Conservation (phyloP, 208 protist genomes). For the Leishmania lainsoni region DNA sequence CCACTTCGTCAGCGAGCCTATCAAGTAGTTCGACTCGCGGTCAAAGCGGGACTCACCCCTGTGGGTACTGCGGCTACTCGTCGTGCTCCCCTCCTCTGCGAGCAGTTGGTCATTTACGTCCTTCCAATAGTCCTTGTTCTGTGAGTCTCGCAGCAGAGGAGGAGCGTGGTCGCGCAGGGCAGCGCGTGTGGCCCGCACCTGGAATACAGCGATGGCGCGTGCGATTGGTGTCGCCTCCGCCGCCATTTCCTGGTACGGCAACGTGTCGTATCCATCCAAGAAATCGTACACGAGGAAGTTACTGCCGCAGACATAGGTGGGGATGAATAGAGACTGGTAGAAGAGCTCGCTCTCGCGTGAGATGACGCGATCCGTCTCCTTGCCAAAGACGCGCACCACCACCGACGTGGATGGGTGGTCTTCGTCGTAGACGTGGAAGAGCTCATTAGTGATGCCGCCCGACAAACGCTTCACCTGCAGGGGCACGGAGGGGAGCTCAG, state of each 20-base stretch:
- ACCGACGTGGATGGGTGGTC: slow-evolving; percentile 51
- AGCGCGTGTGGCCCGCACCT: slow-evolving; percentile 75
- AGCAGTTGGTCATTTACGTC: slow-evolving; percentile 21
- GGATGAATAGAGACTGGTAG: slow-evolving; percentile 87
- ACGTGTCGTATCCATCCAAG: slow-evolving; percentile 56
- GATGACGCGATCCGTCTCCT: slow-evolving; percentile 90
- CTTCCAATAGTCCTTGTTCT: slow-evolving; percentile 34
- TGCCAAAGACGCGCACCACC: slow-evolving; percentile 88
- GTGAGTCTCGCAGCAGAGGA: slow-evolving; percentile 45
- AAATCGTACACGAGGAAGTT: slow-evolving; percentile 91
- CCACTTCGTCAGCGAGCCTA: slow-evolving; percentile 74
- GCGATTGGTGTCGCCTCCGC: slow-evolving; percentile 57
- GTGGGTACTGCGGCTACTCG: neutral
- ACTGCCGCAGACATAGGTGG: slow-evolving; percentile 69
- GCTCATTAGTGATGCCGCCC: slow-evolving; percentile 90
- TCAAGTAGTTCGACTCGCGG: slow-evolving; percentile 79
- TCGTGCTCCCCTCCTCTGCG: neutral
- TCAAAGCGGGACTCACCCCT: slow-evolving; percentile 54
- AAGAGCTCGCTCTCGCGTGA: slow-evolving; percentile 90
- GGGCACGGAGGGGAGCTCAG: slow-evolving; percentile 19
- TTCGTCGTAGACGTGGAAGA: slow-evolving; percentile 83
- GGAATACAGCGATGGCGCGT: slow-evolving; percentile 61
- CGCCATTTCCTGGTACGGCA: slow-evolving; percentile 76
- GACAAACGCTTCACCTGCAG: slow-evolving; percentile 71
- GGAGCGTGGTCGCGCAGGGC: slow-evolving; percentile 47